Percentiles rank a stretch among this genome's conserved stretches.
These are phyloP conservation scores for Hondaea fermentalgiana DNA, from an alignment of 108 stramenopile species.

Conservation along the genomic window DNA sequence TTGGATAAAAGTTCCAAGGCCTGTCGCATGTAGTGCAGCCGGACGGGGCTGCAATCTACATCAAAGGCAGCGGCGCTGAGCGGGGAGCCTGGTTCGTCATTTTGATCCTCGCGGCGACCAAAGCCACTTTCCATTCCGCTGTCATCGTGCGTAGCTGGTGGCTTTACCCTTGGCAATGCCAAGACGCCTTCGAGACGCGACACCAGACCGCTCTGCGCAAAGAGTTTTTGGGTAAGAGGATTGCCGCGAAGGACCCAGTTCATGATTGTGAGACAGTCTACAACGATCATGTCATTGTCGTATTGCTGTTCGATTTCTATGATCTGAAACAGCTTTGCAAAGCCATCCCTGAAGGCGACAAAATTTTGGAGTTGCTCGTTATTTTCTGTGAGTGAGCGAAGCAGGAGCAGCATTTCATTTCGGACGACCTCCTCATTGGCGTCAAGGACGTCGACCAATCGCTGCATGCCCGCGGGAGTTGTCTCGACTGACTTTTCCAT, in stretches of 20 bases:
- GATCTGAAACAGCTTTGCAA: constrained; percentile 3
- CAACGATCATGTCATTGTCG: constrained; percentile 1
- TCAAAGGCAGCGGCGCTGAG: background rate
- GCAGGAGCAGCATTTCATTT: background rate
- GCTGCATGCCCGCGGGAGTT: background rate
- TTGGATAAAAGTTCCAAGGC: background rate
- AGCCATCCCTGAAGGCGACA: constrained; percentile 14
- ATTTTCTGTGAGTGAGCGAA: background rate
- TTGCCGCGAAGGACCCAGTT: background rate
- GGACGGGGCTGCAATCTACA: background rate
- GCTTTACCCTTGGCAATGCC: background rate
- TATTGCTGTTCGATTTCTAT: background rate
- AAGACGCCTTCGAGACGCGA: background rate
- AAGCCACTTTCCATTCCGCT: background rate
- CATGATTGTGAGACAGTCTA: constrained; percentile 10
- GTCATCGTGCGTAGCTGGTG: background rate
- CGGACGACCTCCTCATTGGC: background rate
- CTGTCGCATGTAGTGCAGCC: background rate
- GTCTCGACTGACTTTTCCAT: constrained; percentile 7
- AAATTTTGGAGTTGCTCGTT: constrained; percentile 14
- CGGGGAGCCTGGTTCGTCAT: background rate
- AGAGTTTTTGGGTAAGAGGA: background rate
- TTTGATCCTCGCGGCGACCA: background rate
- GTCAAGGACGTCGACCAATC: background rate
- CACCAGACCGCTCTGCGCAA: background rate